phyloP scores from a whole-genome alignment of 176 grass and related monocot species.

The Pontederia crassipes region DNA sequence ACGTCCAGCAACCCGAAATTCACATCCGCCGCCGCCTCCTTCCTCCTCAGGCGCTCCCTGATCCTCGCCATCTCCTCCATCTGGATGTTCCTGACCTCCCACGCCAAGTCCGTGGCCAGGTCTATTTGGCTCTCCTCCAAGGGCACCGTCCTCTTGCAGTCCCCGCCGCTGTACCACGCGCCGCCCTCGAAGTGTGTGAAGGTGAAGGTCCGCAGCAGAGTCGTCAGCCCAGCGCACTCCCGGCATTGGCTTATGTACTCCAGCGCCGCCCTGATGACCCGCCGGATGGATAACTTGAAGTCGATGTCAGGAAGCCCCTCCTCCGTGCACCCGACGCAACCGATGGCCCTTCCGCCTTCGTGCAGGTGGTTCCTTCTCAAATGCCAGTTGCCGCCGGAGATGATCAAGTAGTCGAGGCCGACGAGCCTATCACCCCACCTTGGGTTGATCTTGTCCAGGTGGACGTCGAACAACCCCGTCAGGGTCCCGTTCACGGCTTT shows the following conservation, averaged over 20 bases:
- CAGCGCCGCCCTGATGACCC: constrained; percentile 28
- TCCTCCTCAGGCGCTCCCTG: background rate
- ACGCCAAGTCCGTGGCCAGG: constrained; percentile 8
- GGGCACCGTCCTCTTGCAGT: constrained; percentile 45
- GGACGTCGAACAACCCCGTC: constrained; percentile 38
- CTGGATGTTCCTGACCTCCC: constrained; percentile 46
- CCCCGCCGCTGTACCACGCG: constrained; percentile 40
- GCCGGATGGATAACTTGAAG: constrained; percentile 22
- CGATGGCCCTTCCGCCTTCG: constrained; percentile 25
- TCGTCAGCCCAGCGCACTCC: constrained; percentile 24
- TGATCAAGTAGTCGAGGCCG: constrained; percentile 32
- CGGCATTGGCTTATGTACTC: constrained; percentile 22
- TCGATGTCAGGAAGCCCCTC: constrained; percentile 12
- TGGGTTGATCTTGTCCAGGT: constrained; percentile 45
- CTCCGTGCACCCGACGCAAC: constrained; percentile 37
- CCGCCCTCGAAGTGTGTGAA: constrained; percentile 58
- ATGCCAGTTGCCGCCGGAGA: constrained; percentile 71
- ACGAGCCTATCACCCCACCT: constrained; percentile 32
- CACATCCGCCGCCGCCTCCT: background rate
- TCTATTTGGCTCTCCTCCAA: constrained; percentile 24
- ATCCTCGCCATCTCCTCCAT: constrained; percentile 36
- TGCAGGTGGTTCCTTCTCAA: constrained; percentile 41
- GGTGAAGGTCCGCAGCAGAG: constrained; percentile 45
- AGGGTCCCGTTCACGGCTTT: constrained; percentile 21
- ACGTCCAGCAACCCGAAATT: constrained; percentile 56